Evolutionary conservation across 2,329 filamentous ascomycete species (phyloP), one percentile per base, ranked within the genome.

Genomic region (Aureobasidium lini): DNA sequence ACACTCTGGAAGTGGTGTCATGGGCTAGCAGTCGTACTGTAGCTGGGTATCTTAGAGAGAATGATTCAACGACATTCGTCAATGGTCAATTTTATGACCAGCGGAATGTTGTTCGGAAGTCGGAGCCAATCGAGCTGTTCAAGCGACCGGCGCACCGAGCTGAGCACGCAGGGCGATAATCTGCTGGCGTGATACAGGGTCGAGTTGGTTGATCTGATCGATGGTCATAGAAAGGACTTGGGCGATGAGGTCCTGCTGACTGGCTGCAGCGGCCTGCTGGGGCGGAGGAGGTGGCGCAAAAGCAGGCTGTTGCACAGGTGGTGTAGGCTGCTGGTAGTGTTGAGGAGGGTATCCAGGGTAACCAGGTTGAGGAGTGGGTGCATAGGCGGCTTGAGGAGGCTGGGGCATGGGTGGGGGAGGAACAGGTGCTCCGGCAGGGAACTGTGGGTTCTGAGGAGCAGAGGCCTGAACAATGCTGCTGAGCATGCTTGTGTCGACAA

Each of bases 401-500:
- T 61, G 60, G 28, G 63, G 64, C 13, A 62, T 62, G 6, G 65
- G 63, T 29, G 62, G 64, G 23, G 57, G 60, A 39, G 60, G 63
- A 16, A 62, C 64, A 29, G 64, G 67, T 29, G 61, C 64, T 44
- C 63, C 63, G 4, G 65, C 52, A 49, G 62, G 61, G 16, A 67
- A 67, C 43, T 69, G 70, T 13, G 68, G 39, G 66, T 66, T 59
- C 46, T 66, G 66, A 47, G 73, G 70, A 34, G 70, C 71, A 9
- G 54, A 57, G 4, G 78, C 75, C 68, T 95, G 89, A 57, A 96
- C 81, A 32, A 97, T 89, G 4, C 88, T 86, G 63, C 87, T 83
- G 58, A 97, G 85, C 3, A 91, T 86, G 66, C 86, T 86, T 13
- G 90, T 88, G 60, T 94, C 93, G 59, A 97, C 90, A 9, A 97